These are phyloP conservation scores for Venturia pyrina DNA, from an alignment of 2,329 filamentous ascomycete species.

Conservation along the genomic window DNA sequence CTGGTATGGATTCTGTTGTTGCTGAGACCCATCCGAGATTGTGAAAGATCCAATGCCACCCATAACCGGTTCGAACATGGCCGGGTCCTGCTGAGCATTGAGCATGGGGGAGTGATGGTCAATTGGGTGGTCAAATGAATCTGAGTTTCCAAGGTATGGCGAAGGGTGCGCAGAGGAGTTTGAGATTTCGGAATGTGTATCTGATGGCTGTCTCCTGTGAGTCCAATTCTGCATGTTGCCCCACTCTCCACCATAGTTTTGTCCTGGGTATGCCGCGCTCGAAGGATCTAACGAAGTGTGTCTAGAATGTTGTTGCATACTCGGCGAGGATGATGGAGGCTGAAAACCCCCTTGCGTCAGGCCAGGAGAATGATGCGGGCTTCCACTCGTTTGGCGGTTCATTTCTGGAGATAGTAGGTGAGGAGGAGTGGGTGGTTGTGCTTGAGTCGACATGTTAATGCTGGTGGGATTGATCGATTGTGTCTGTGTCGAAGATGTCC, in stretches of 20 bases:
- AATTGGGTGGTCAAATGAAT: slow-evolving; percentile 62
- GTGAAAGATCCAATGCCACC: slow-evolving; percentile 66
- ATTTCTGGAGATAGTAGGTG: slow-evolving; percentile 46
- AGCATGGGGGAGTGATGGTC: slow-evolving; percentile 72
- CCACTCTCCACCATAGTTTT: slow-evolving; percentile 47
- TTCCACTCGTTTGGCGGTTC: slow-evolving; percentile 42
- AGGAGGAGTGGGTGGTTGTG: slow-evolving; percentile 43
- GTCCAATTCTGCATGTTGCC: slow-evolving; percentile 51
- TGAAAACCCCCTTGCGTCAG: slow-evolving; percentile 43
- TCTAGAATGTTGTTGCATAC: slow-evolving; percentile 40
- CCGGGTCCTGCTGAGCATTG: slow-evolving; percentile 57
- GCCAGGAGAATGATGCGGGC: slow-evolving; percentile 42
- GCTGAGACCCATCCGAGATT: slow-evolving; percentile 50
- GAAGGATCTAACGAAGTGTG: slow-evolving; percentile 51
- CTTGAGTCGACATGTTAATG: slow-evolving; percentile 42
- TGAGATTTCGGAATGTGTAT: slow-evolving; percentile 75
- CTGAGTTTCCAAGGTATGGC: slow-evolving; percentile 64
- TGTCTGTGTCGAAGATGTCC: slow-evolving; percentile 21
- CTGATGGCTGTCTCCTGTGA: slow-evolving; percentile 81
- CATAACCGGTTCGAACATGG: slow-evolving; percentile 67
- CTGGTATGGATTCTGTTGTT: slow-evolving; percentile 17
- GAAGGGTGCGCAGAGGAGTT: slow-evolving; percentile 66
- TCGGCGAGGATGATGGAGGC: slow-evolving; percentile 35
- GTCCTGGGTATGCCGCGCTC: slow-evolving; percentile 47
- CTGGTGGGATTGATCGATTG: slow-evolving; percentile 36